A percentile compares a stretch with the other conserved stretches of the same genome.
Conservation (phyloP, 768 basidiomycete species). For the Tubosaeta brunneosetosa region DNA sequence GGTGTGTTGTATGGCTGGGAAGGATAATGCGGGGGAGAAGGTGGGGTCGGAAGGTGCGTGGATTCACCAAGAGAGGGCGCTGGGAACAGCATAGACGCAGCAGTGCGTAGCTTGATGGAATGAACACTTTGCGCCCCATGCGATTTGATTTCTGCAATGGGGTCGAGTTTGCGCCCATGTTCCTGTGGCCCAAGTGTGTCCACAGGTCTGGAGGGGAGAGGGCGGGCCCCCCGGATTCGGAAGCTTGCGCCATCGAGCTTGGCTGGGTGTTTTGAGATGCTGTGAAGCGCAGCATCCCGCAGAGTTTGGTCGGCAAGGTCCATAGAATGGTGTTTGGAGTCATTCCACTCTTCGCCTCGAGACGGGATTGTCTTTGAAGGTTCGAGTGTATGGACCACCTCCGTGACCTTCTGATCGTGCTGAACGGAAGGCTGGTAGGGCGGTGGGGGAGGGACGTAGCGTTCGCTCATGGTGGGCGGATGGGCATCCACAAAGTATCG, state of each 20-base stretch:
- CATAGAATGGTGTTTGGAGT: conserved; percentile 7
- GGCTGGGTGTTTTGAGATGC: conserved; percentile 1
- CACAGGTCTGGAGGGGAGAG: conserved; percentile 25
- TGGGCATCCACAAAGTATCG: background rate
- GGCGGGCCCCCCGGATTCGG: conserved; percentile 12
- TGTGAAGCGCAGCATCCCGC: background rate
- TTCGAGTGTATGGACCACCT: conserved; percentile 12
- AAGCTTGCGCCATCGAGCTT: background rate
- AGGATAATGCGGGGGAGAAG: conserved; percentile 22
- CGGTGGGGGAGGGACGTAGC: conserved; percentile 34
- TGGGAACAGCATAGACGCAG: conserved; percentile 33
- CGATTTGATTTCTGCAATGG: conserved; percentile 7
- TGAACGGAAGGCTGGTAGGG: conserved; percentile 38
- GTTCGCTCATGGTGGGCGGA: conserved; percentile 21
- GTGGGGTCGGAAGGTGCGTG: conserved; percentile 11
- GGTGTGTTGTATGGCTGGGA: conserved; percentile 19
- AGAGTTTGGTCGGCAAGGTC: conserved; percentile 4
- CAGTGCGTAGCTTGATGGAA: conserved; percentile 10
- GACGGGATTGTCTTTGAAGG: conserved; percentile 10
- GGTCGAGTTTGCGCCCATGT: background rate
- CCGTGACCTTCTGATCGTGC: conserved; percentile 50
- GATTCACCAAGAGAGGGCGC: conserved; percentile 36
- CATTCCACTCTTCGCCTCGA: conserved; percentile 14
- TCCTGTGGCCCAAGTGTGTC: background rate
- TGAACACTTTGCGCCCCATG: background rate